Conservation (phyloP, 2,329 filamentous ascomycete species). For the Gaeumannomyces tritici region DNA sequence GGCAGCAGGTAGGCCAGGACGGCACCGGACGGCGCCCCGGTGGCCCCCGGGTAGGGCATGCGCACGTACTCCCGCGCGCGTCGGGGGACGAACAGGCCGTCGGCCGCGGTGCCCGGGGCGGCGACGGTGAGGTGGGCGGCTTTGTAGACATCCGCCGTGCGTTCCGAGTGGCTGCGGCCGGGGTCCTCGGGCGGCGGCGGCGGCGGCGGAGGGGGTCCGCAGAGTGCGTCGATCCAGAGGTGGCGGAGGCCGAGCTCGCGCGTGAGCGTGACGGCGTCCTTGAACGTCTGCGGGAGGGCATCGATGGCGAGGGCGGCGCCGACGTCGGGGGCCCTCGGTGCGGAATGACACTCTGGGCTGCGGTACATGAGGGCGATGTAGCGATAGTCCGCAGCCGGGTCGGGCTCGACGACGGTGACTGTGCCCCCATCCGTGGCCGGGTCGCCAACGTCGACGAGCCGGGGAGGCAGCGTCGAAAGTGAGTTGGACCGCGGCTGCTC, state of each 20-base stretch:
- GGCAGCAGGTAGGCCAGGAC: not conserved
- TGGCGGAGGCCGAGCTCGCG: conserved; percentile 7
- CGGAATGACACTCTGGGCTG: not conserved
- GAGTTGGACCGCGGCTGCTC: not conserved
- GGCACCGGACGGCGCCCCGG: not conserved
- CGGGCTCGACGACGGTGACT: not conserved
- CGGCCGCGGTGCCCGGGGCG: not conserved
- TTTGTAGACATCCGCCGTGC: not conserved
- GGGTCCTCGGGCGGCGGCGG: conserved; percentile 59
- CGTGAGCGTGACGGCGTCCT: conserved; percentile 8
- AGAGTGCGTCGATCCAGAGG: conserved; percentile 13
- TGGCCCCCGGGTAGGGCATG: not conserved
- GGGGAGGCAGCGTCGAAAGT: not conserved
- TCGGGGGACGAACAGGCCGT: not conserved
- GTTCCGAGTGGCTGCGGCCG: conserved; percentile 38
- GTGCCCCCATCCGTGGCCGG: not conserved
- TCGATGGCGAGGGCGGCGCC: not conserved
- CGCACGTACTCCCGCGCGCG: not conserved
- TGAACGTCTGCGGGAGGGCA: not conserved
- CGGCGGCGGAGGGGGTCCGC: conserved; percentile 6
- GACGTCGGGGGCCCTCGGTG: not conserved
- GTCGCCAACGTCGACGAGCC: not conserved
- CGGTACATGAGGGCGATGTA: conserved; percentile 1
- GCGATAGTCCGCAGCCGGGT: too few species aligned
- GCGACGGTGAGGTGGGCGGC: not conserved